Evolutionary conservation across 176 grass and related monocot genomes (phyloP).

Genomic region (Rhynchospora pubera): DNA sequence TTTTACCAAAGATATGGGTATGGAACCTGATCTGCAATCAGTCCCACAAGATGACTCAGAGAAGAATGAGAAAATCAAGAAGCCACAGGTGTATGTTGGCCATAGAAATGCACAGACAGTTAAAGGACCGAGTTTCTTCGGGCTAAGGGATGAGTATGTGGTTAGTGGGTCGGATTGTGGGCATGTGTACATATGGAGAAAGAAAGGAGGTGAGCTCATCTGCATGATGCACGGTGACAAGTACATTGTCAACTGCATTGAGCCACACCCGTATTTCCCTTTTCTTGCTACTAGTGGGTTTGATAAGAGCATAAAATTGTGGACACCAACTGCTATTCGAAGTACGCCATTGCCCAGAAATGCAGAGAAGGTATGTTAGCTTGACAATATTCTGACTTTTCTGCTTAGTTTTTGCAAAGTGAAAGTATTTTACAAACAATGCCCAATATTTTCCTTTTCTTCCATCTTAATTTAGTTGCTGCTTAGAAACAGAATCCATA

Average conservation of each 20-base stretch:
- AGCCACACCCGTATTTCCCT: conserved; percentile 59
- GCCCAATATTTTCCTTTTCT: not conserved
- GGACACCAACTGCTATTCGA: conserved; percentile 43
- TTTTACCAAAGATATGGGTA: conserved; percentile 57
- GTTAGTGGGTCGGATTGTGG: conserved; percentile 79
- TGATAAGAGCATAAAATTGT: conserved; percentile 56
- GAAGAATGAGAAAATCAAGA: conserved; percentile 30
- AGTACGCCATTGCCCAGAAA: conserved; percentile 35
- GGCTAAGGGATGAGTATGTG: conserved; percentile 73
- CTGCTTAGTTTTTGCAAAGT: not conserved
- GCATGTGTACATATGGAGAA: conserved; percentile 80
- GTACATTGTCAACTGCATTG: conserved; percentile 58
- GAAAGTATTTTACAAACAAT: not conserved
- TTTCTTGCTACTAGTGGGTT: conserved; percentile 79
- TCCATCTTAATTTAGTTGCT: not conserved
- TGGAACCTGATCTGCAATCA: conserved; percentile 38
- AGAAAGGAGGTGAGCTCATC: conserved; percentile 61
- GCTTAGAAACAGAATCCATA: not conserved
- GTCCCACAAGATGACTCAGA: conserved; percentile 23
- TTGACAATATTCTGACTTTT: not conserved
- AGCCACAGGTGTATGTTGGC: conserved; percentile 51
- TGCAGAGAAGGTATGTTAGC: conserved; percentile 40
- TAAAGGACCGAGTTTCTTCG: conserved; percentile 84
- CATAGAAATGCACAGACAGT: conserved; percentile 72
- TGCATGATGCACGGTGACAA: conserved; percentile 69